Base-by-base conservation (phyloP, 257 asterid species). In the Ehretia macrophylla region DNA sequence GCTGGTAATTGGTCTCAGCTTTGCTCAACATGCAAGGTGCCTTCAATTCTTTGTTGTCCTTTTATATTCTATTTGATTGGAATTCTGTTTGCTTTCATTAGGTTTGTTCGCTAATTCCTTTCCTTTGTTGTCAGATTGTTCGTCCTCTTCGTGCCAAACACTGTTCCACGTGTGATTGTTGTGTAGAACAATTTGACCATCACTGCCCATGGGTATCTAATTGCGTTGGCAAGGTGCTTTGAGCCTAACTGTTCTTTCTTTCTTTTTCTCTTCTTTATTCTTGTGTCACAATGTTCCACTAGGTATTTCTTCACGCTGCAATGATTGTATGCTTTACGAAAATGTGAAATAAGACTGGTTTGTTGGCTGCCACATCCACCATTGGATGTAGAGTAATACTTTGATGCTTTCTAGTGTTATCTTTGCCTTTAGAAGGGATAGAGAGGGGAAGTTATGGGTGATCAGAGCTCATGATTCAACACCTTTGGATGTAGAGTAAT, bases 121-220 rank as follows among this genome's bases (percentile, higher is more conserved):
- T 66, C 71, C 58, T 74, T 59, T 51, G 63, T 81, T 64, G 8
- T 67, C 79, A 89, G 99, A 93, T 93, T 76, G 97, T 93, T 50
- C 87, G 96, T 71, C 99, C 99, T 56, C 99, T 80, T 69, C 97
- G 99, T 60, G 97, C 99, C 48, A 93, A 93, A 75, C 99, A 93
- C 73, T 93, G 99, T 81, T 81, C 97, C 64, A 93, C 95, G 13
- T 93, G 99, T 79, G 96, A 87, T 78, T 96, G 95, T 45, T 93
- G 99, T 85, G 96, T 93, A 69, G 99, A 93, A 70, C 99, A 93
- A 60, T 93, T 93, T 70, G 99, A 93, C 71, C 99, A 93, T 76
- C 99, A 93, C 76, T 93, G 99, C 74, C 99, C 99, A 20, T 93
- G 96, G 96, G 96, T 93, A 39, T 93, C 99, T 65, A 89, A 87